Conservation (phyloP, 225 moss, liverwort and hornwort species). For the Thuidium tamariscinum region DNA sequence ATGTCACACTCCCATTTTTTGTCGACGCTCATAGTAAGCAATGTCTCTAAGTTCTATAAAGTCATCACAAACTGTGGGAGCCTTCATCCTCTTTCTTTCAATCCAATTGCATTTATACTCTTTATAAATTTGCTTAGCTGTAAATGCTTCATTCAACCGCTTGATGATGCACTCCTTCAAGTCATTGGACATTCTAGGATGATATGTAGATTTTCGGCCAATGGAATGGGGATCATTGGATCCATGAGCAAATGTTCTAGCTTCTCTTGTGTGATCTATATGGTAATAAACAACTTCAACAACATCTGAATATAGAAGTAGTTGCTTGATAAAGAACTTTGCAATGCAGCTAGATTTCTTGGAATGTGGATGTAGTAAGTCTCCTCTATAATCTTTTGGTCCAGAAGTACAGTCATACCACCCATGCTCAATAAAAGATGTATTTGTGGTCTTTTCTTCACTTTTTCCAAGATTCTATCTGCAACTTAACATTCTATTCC, state of each 20-base stretch:
- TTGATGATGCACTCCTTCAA: background rate
- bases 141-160: background rate
- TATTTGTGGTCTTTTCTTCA: background rate
- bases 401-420: background rate
- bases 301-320: background rate
- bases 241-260: background rate
- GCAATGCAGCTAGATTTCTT: background rate
- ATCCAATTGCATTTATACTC: background rate
- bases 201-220: accelerated
- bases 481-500: too few relatives aligned
- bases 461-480: background rate
- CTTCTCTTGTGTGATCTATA: background rate
- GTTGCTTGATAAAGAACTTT: background rate
- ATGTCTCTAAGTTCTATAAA: background rate
- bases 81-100: background rate
- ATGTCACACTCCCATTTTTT: background rate
- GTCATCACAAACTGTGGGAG: background rate
- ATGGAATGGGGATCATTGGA: background rate
- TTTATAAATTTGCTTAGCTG: background rate
- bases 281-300: background rate
- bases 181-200: background rate
- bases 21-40: background rate
- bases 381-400: background rate
- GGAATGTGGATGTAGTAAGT: background rate
- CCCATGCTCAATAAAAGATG: background rate